Evolutionary conservation across 129 eudicot genomes (phyloP).

Genomic region (Flaveria robusta): DNA sequence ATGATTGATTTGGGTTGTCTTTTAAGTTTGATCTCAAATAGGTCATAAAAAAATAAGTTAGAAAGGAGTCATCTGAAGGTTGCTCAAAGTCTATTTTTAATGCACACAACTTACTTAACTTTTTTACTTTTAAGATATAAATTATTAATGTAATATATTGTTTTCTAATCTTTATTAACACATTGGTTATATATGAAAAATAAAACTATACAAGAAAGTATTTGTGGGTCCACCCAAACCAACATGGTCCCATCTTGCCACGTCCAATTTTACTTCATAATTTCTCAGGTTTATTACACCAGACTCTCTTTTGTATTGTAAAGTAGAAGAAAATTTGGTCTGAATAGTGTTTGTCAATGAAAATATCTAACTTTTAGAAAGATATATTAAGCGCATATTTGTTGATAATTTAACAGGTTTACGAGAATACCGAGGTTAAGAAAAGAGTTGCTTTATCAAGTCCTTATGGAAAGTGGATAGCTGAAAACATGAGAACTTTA

Average conservation of each 20-base stretch:
- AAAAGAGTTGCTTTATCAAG: constrained; percentile 73
- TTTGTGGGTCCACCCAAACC: neutral
- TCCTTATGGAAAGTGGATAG: constrained; percentile 91
- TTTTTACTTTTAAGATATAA: neutral
- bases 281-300: neutral
- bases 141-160: neutral
- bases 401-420: constrained; percentile 60
- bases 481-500: constrained; percentile 74
- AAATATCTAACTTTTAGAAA: neutral
- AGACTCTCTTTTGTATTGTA: neutral
- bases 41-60: neutral
- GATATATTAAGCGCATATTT: constrained; percentile 11
- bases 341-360: constrained; percentile 11
- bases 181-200: neutral
- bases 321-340: constrained; percentile 1
- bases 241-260: neutral
- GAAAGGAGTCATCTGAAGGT: neutral
- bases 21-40: neutral
- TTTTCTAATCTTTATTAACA: neutral
- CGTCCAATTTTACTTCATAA: neutral
- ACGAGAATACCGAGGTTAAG: constrained; percentile 96
- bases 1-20: neutral
- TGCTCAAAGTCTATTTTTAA: constrained; percentile 5
- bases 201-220: neutral
- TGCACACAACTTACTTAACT: neutral